Evolutionary conservation across 164 flowering plant species (phyloP).

Genomic region (Santalum album): DNA sequence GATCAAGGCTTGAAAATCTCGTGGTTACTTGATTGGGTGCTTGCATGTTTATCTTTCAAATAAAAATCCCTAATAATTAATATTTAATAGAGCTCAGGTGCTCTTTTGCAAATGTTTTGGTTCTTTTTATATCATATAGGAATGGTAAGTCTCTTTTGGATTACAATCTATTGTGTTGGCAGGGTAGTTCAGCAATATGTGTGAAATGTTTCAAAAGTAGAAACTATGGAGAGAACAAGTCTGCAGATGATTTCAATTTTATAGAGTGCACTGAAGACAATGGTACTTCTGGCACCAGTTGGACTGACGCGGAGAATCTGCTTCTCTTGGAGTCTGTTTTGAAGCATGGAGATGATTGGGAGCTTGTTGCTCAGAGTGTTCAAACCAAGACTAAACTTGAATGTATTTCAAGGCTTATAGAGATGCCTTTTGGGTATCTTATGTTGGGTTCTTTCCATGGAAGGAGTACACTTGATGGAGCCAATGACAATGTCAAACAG

Average conservation of each 20-base stretch:
- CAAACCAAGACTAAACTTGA: slow-evolving; percentile 65
- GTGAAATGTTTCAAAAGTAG: slow-evolving; percentile 54
- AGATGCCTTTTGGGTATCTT: slow-evolving; percentile 80
- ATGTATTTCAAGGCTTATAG: slow-evolving; percentile 71
- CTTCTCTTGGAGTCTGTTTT: slow-evolving; percentile 75
- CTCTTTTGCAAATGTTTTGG: neutral
- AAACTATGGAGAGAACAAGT: slow-evolving; percentile 42
- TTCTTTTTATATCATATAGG: neutral
- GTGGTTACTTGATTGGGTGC: no score
- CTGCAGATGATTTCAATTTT: slow-evolving; percentile 49
- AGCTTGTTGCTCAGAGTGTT: slow-evolving; percentile 63
- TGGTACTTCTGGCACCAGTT: slow-evolving; percentile 23
- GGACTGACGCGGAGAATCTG: slow-evolving; percentile 81
- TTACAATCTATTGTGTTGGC: no score
- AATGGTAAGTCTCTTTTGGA: neutral
- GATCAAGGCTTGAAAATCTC: no score
- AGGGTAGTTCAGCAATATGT: slow-evolving; percentile 43
- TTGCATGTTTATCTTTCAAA: no score
- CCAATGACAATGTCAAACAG: slow-evolving; percentile 16
- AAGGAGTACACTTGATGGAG: slow-evolving; percentile 17
- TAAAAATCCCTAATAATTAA: no score
- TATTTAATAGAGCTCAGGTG: neutral
- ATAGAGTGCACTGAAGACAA: slow-evolving; percentile 20
- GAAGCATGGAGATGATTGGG: slow-evolving; percentile 93
- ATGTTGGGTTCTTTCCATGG: slow-evolving; percentile 34